Evolutionary conservation across 2,329 filamentous ascomycete genomes (phyloP).

Genomic region (Rhynchosporium secalis): DNA sequence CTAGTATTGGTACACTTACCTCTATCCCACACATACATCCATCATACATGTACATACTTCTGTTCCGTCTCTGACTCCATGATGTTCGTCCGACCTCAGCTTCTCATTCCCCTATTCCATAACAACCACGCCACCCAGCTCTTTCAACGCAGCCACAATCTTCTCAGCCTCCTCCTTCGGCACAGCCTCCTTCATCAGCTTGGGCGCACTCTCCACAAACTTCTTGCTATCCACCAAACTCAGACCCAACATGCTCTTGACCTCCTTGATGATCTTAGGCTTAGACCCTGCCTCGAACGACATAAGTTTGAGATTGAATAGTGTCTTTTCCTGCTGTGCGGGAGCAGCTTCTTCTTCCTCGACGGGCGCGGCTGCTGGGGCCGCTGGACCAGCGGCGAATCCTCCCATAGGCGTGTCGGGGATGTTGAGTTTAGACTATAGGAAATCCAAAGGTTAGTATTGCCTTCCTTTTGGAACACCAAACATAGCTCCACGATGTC

Average conservation of each 20-base stretch:
- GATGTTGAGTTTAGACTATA: slow-evolving; percentile 89
- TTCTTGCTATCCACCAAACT: slow-evolving; percentile 99
- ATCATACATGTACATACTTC: slow-evolving; percentile 24
- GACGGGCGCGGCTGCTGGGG: slow-evolving; percentile 59
- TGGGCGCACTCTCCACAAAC: slow-evolving; percentile 97
- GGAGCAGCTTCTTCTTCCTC: slow-evolving; percentile 88
- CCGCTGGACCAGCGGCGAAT: slow-evolving; percentile 70
- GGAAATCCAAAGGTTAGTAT: slow-evolving; percentile 26
- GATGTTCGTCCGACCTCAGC: no score
- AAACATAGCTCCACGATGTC: background rate
- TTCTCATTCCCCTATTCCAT: slow-evolving; percentile 73
- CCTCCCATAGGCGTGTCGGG: slow-evolving; percentile 95
- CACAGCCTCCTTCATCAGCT: slow-evolving; percentile 98
- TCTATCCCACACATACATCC: slow-evolving; percentile 24
- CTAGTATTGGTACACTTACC: slow-evolving; percentile 39
- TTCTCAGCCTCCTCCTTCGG: slow-evolving; percentile 99
- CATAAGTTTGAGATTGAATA: slow-evolving; percentile 94
- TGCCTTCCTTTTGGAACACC: background rate
- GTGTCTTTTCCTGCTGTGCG: slow-evolving; percentile 88
- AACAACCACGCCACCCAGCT: slow-evolving; percentile 78
- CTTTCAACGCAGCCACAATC: slow-evolving; percentile 94
- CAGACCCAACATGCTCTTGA: slow-evolving; percentile 93
- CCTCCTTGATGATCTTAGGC: slow-evolving; percentile 99
- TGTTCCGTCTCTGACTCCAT: no score
- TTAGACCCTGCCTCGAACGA: slow-evolving; percentile 86